A percentile compares a stretch with the other conserved stretches of the same genome.
phyloP scores from a whole-genome alignment of 805 yeast genomes.

The Hanseniaspora taiwanica region DNA sequence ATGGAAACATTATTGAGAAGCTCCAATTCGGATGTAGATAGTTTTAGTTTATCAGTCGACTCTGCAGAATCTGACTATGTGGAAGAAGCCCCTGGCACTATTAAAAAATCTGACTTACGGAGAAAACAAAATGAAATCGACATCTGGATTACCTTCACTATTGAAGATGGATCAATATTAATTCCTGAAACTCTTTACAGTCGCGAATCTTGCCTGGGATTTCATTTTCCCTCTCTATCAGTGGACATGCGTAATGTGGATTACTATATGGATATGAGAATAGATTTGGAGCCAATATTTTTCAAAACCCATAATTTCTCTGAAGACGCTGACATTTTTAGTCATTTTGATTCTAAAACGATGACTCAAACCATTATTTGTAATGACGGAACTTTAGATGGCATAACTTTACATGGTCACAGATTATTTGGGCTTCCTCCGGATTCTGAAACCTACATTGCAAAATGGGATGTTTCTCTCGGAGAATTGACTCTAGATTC shows the following conservation, averaged over 20 bases:
- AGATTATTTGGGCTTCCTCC: constrained; percentile 92
- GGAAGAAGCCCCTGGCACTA: constrained; percentile 1
- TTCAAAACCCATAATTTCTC: constrained; percentile 19
- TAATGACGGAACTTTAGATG: constrained; percentile 24
- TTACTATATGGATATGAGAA: constrained; percentile 87
- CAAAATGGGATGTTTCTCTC: constrained; percentile 77
- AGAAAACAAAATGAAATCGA: constrained; percentile 65
- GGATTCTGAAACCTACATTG: constrained; percentile 69
- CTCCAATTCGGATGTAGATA: not conserved
- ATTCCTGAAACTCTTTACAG: constrained; percentile 66
- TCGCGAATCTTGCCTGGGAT: constrained; percentile 42
- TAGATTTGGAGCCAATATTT: constrained; percentile 47
- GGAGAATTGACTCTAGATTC: constrained; percentile 47
- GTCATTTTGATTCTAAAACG: constrained; percentile 8
- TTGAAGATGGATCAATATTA: constrained; percentile 55
- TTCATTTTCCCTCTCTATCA: constrained; percentile 52
- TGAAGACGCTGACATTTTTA: constrained; percentile 8
- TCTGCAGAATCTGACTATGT: constrained; percentile 1
- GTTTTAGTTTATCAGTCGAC: constrained; percentile 4
- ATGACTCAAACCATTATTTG: constrained; percentile 21
- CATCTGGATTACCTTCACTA: constrained; percentile 56
- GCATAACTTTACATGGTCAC: constrained; percentile 64
- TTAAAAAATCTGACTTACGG: constrained; percentile 17
- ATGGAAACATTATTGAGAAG: constrained; percentile 5
- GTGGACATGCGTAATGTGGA: constrained; percentile 79